Percentiles rank a stretch among this genome's conserved stretches.
Conservation (phyloP, 176 grass and related monocot species). For the Melocanna baccifera region DNA sequence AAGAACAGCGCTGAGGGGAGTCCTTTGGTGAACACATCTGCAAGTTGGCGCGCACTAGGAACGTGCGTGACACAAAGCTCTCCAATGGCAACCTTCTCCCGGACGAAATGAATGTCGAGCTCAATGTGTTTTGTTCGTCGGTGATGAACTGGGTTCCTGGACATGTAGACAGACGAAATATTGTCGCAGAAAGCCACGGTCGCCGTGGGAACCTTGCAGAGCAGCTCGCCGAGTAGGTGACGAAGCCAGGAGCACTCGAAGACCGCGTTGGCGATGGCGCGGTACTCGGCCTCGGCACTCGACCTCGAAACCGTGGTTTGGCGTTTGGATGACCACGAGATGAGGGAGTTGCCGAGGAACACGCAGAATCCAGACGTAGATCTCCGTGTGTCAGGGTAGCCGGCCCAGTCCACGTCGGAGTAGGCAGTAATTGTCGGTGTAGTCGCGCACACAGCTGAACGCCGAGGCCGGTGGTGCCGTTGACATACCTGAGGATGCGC, state of each 20-base stretch:
- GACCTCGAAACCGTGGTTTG: neutral
- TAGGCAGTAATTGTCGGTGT: neutral
- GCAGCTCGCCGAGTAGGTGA: neutral
- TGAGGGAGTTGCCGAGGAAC: too few species aligned
- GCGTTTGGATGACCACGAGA: neutral
- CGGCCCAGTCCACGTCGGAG: neutral
- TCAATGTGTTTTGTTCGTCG: neutral
- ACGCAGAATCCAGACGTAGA: too few species aligned
- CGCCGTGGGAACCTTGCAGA: neutral
- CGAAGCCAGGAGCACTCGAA: neutral
- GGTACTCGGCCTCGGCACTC: neutral
- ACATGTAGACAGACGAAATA: neutral
- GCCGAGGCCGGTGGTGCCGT: fast-evolving
- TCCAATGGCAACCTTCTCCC: too few species aligned
- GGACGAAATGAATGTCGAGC: too few species aligned
- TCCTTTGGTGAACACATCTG: too few species aligned
- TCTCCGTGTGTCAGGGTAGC: too few species aligned
- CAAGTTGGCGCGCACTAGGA: too few species aligned
- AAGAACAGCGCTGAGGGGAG: too few species aligned
- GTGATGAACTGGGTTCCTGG: neutral
- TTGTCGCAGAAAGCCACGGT: neutral
- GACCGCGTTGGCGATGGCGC: fast-evolving
- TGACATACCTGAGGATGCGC: neutral
- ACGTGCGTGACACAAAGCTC: too few species aligned
- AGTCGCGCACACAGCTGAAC: too few species aligned